These are phyloP conservation scores for Mycosphaerella arachidis DNA, from an alignment of 2,329 filamentous ascomycete genomes.

Conservation along the genomic window DNA sequence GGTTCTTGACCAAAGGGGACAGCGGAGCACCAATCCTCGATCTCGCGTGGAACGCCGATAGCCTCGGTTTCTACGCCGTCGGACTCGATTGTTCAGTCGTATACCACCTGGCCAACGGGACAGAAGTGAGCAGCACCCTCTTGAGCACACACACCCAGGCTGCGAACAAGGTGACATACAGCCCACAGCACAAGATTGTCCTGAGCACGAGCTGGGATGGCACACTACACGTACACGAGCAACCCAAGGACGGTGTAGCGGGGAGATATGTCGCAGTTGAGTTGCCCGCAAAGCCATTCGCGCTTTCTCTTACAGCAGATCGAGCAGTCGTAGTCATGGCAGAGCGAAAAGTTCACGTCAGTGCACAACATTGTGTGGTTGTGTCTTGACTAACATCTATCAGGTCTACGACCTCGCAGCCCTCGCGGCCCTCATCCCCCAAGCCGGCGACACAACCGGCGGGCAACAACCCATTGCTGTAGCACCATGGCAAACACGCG, in stretches of 20 bases:
- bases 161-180: slow-evolving; percentile 82
- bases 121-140: slow-evolving; percentile 54
- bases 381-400: neutral
- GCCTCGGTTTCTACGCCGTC: slow-evolving; percentile 78
- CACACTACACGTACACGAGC: slow-evolving; percentile 78
- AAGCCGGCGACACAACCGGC: slow-evolving; percentile 33
- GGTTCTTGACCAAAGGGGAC: slow-evolving; percentile 35
- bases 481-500: slow-evolving; percentile 81
- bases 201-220: slow-evolving; percentile 92
- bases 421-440: slow-evolving; percentile 54
- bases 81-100: slow-evolving; percentile 82
- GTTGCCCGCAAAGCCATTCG: slow-evolving; percentile 84
- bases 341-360: slow-evolving; percentile 74
- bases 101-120: slow-evolving; percentile 67
- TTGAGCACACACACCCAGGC: slow-evolving; percentile 69
- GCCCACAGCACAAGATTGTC: slow-evolving; percentile 67
- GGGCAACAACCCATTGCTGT: slow-evolving; percentile 23
- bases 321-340: slow-evolving; percentile 96
- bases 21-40: slow-evolving; percentile 83
- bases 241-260: slow-evolving; percentile 29
- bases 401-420: slow-evolving; percentile 73
- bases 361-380: neutral
- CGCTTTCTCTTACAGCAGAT: slow-evolving; percentile 69
- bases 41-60: slow-evolving; percentile 77
- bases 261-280: slow-evolving; percentile 43